Conservation (phyloP, 192 early-diverging fungal species). For the Gaertneriomyces sp. region DNA sequence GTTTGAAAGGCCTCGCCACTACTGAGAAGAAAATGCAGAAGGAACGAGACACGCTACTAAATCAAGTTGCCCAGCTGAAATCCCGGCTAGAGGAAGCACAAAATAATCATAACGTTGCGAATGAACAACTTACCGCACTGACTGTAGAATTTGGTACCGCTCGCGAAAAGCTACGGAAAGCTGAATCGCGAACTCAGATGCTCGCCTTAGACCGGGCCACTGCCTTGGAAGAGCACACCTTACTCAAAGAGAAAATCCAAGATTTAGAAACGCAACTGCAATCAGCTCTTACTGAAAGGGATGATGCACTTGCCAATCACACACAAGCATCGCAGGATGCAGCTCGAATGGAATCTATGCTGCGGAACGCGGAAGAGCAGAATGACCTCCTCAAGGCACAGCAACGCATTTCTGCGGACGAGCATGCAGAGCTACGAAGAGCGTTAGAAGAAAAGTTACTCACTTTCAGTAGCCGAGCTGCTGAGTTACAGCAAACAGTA, state of each 20-base stretch:
- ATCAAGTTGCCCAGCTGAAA: not conserved
- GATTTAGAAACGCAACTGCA: not conserved
- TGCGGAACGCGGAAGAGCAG: not conserved
- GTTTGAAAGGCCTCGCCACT: not conserved
- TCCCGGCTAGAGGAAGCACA: not conserved
- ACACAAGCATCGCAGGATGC: not conserved
- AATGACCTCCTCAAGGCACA: not conserved
- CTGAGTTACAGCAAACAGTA: conserved; percentile 1
- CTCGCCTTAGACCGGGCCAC: no score
- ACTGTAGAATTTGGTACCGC: no score
- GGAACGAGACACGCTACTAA: not conserved
- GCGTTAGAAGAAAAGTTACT: not conserved
- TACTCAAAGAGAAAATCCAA: not conserved
- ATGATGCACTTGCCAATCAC: no score
- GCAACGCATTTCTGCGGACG: not conserved
- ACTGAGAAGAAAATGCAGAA: not conserved
- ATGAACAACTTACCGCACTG: no score
- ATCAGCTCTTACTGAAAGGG: no score
- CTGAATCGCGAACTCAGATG: no score
- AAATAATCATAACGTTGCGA: no score
- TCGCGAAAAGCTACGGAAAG: no score
- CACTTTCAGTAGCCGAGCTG: no score
- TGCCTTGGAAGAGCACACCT: not conserved
- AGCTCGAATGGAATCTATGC: not conserved
- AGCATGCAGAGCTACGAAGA: no score